Evolutionary conservation across 805 yeast species (phyloP), one percentile per base, ranked within the genome.

Genomic region (Tetrapisispora iriomotensis): DNA sequence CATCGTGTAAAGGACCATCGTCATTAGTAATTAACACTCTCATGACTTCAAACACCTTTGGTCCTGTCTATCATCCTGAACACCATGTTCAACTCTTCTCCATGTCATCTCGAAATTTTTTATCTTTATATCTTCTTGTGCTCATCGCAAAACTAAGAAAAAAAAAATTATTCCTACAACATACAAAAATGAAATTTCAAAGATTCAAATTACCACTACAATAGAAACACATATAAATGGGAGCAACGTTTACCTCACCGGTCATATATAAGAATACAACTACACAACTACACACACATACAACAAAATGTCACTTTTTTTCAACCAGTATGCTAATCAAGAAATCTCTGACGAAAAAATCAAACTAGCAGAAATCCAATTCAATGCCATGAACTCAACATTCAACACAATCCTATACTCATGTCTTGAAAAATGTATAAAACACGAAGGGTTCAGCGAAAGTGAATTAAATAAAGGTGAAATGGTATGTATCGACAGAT

Each of bases 1-100:
- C 61, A 45, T 77, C 84, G 50, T 81, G 77, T 45, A 92, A 80
- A 1, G 97, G 97, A 28, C 98, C 98, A 56, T 90, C 98, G 61
- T 90, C 98, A 61, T 90, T 90, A 9, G 96, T 90, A 30, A 92
- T 50, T 36, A 73, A 60, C 10, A 73, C 67, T 43, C 68, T 74
- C 78, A 74, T 72, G 17, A 34, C 39, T 21, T 9, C 15, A 6
- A 13, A 19, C 14, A 23, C n/a, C n/a, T n/a, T n/a, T n/a, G n/a
- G n/a, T n/a, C n/a, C n/a, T n/a, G n/a, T n/a, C n/a, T n/a, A n/a
- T n/a, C n/a, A n/a, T n/a, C n/a, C n/a, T n/a, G n/a, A n/a, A n/a
- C n/a, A n/a, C n/a, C n/a, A n/a, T n/a, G n/a, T n/a, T n/a, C n/a
- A n/a, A n/a, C n/a, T n/a, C n/a, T n/a, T n/a, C n/a, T n/a, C n/a